A percentile compares a stretch with the other conserved stretches of the same genome.
Conservation (phyloP, 176 grass and related monocot species). For the Aegilops umbellulata region DNA sequence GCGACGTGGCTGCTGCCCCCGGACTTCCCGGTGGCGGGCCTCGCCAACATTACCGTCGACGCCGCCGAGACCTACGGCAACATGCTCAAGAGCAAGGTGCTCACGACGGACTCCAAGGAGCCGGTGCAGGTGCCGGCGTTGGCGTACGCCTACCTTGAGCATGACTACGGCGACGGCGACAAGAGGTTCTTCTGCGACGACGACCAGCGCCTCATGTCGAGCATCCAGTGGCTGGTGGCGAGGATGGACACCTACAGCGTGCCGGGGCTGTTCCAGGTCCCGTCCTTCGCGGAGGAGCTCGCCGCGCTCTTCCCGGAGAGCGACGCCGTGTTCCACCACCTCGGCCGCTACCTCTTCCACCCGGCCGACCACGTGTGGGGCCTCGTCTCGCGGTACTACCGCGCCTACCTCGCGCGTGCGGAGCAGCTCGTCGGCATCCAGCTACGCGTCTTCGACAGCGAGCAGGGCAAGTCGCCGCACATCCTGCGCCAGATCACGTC, state of each 20-base stretch:
- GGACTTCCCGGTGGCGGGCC: conserved; percentile 30
- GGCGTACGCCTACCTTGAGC: conserved; percentile 38
- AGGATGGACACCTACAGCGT: conserved; percentile 51
- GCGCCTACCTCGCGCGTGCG: conserved; percentile 32
- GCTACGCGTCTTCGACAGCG: conserved; percentile 29
- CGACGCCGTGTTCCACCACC: conserved; percentile 61
- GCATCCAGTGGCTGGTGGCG: conserved; percentile 49
- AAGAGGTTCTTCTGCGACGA: conserved; percentile 55
- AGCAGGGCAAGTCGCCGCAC: conserved; percentile 2
- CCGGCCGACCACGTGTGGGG: conserved; percentile 62
- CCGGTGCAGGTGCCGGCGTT: not conserved
- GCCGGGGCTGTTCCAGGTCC: conserved; percentile 45
- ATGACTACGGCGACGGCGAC: conserved; percentile 21
- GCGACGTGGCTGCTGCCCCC: conserved; percentile 56
- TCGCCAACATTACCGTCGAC: conserved; percentile 29
- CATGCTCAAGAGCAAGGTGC: conserved; percentile 36
- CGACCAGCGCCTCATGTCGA: conserved; percentile 40
- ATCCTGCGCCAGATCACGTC: conserved; percentile 25
- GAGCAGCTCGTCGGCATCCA: conserved; percentile 41
- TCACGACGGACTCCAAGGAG: not conserved
- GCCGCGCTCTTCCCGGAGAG: conserved; percentile 43
- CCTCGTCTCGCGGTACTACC: conserved; percentile 53
- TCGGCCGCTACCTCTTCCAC: conserved; percentile 56
- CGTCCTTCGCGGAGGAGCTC: conserved; percentile 36
- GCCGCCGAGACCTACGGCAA: conserved; percentile 47